Evolutionary conservation across 2,329 filamentous ascomycete genomes (phyloP).

Genomic region (Emericellopsis atlantica): DNA sequence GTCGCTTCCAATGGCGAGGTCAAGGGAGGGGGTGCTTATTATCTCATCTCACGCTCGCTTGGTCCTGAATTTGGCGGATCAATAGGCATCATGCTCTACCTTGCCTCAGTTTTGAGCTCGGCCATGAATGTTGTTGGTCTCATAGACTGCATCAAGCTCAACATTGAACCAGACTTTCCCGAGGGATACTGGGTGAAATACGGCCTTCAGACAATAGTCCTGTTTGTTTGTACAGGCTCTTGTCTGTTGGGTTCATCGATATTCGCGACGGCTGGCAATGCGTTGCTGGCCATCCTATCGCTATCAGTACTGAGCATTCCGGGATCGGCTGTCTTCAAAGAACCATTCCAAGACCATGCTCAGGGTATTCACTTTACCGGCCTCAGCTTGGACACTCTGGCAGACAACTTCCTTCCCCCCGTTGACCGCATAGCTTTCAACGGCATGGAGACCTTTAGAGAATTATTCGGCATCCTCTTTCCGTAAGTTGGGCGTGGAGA

Average conservation of each 20-base stretch:
- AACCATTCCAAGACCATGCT: conserved; percentile 51
- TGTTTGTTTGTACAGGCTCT: conserved; percentile 59
- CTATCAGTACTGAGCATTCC: conserved; percentile 73
- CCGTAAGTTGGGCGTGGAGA: conserved; percentile 27
- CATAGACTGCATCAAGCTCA: conserved; percentile 69
- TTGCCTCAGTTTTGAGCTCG: conserved; percentile 82
- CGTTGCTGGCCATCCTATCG: conserved; percentile 56
- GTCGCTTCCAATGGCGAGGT: conserved; percentile 87
- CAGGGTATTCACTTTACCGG: conserved; percentile 68
- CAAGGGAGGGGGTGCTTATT: conserved; percentile 77
- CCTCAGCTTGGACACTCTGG: conserved; percentile 55
- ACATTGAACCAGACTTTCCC: conserved; percentile 55
- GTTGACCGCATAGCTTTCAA: conserved; percentile 47
- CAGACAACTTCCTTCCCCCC: conserved; percentile 63
- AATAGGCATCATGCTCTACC: conserved; percentile 77
- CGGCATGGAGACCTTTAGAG: conserved; percentile 60
- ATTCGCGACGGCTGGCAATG: conserved; percentile 72
- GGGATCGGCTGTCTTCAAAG: conserved; percentile 55
- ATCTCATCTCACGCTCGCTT: conserved; percentile 73
- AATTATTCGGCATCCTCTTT: conserved; percentile 78
- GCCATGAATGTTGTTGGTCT: conserved; percentile 80
- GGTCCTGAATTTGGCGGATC: conserved; percentile 84
- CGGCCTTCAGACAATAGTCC: conserved; percentile 58
- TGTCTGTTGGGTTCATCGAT: conserved; percentile 70
- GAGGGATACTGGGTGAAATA: conserved; percentile 69